Base-by-base conservation (phyloP, 495 filamentous ascomycete genomes). In the Pyrenopolyporus hunteri region DNA sequence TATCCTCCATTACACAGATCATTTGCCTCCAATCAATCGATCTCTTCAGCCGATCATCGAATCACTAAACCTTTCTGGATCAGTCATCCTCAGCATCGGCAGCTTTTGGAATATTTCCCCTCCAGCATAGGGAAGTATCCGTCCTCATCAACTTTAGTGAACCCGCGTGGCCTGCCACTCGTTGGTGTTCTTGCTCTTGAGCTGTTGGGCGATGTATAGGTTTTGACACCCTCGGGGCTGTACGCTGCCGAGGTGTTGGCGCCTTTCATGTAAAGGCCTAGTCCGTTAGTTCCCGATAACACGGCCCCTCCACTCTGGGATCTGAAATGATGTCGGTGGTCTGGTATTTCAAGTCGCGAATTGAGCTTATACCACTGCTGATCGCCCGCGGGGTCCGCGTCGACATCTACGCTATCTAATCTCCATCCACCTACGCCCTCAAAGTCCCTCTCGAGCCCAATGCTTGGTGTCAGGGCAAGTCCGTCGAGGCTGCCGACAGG, bases 351-450 rank as follows among this genome's bases (percentile, higher is more conserved):
- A 0, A 92, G 79, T 16, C 89, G 80, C 4, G 85, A 83, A 60
- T 92, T 93, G 66, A 92, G 82, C 22, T 80, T 85, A 9, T 88
- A 79, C 91, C 90, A 95, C 14, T 83, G 77, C 8, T 73, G 75
- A 37, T 90, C 85, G 26, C 91, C 87, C 26, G 80, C 75, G 8
- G 66, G 77, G 8, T 78, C 72, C n/a, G 79, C 78, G 9, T 82
- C 76, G 9, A 76, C 72, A 5, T 73, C 73, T 8, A 47, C 49
- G 6, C 73, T 73, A 17, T 70, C 70, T 11, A 83, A 56, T 48
- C 88, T 78, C 90, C 89, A 93, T 1, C 91, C 91, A 9, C 91
- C 91, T 2, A 95, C 81, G n/a, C 90, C 91, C 74, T 95, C 91
- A 64, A 88, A 95, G 73, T 95, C 91, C 4, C 90, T 80, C 46